Conservation (phyloP, 495 filamentous ascomycete species). For the Lasiosphaeria ovina region DNA sequence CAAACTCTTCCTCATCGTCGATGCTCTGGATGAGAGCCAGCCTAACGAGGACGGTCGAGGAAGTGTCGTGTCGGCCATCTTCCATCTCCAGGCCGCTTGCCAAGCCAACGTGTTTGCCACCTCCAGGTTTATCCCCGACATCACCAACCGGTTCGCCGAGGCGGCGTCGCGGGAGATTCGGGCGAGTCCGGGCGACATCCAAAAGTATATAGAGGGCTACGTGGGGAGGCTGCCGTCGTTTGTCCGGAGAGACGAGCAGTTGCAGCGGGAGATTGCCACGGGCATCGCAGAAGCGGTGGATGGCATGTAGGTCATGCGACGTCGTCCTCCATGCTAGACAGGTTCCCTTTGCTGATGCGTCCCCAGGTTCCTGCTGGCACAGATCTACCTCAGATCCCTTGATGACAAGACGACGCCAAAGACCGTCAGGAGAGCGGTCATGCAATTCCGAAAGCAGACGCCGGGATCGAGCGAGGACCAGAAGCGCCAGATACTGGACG, state of each 20-base stretch:
- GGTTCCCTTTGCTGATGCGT: not conserved
- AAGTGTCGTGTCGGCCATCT: not conserved
- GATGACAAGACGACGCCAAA: not conserved
- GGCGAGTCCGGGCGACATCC: not conserved
- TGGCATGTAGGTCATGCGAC: not conserved
- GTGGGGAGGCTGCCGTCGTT: not conserved
- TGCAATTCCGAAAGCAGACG: conserved; percentile 5
- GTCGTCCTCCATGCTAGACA: not conserved
- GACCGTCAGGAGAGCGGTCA: not conserved
- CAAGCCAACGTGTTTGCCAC: not conserved
- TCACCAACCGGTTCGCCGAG: not conserved
- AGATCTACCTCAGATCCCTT: not conserved
- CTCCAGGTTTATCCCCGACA: not conserved
- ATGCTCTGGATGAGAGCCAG: not conserved
- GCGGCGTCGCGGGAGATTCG: not conserved
- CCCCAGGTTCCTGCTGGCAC: not conserved
- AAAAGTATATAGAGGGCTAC: not conserved
- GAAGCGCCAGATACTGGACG: not conserved
- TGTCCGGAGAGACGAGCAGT: not conserved
- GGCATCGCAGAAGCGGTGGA: not conserved
- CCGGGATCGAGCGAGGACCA: conserved; percentile 4
- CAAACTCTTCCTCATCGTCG: not conserved
- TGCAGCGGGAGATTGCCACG: not conserved
- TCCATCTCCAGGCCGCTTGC: not conserved
- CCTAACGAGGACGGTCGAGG: not conserved